Percentiles rank a stretch among this genome's conserved stretches.
These are phyloP conservation scores for Pythium grandisporangium DNA, from an alignment of 352 stramenopile genomes.

Conservation along the genomic window DNA sequence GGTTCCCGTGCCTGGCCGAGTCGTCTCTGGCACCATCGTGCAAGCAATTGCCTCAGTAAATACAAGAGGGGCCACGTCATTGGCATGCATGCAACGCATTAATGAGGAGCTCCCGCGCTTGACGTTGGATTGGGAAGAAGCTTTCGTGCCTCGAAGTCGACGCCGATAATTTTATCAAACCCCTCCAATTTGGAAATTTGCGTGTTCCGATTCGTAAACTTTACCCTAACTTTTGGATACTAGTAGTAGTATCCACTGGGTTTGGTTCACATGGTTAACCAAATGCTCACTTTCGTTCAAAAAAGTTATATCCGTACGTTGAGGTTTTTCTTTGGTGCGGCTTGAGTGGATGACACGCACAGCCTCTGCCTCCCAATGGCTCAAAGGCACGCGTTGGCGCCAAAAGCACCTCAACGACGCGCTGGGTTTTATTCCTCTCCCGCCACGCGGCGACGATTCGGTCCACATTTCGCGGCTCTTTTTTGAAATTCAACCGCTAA, in stretches of 20 bases:
- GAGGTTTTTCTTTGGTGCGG: slow-evolving; percentile 13
- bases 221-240: too few species aligned
- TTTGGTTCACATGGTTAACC: too few species aligned
- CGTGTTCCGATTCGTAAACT: too few species aligned
- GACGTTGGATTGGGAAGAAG: slow-evolving; percentile 12
- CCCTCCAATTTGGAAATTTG: too few species aligned
- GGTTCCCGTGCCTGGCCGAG: slow-evolving; percentile 3
- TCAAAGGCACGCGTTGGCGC: too few species aligned
- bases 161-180: too few species aligned
- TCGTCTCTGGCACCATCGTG: slow-evolving; percentile 5
- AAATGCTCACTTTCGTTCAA: too few species aligned
- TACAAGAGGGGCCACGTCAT: not conserved
- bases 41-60: slow-evolving; percentile 6
- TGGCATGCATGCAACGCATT: slow-evolving; percentile 2
- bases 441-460: not conserved
- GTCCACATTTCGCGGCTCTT: not conserved
- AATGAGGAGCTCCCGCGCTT: slow-evolving; percentile 7
- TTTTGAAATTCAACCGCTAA: slow-evolving; percentile 13
- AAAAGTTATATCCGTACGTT: too few species aligned
- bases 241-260: too few species aligned
- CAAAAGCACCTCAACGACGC: too few species aligned
- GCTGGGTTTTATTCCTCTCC: slow-evolving; percentile 3
- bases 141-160: slow-evolving; percentile 8
- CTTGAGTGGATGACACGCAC: too few species aligned
- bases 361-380: too few species aligned